A percentile compares a stretch with the other conserved stretches of the same genome.
These are phyloP conservation scores for Phytophthora melonis DNA, from an alignment of 352 stramenopile genomes.

Conservation along the genomic window DNA sequence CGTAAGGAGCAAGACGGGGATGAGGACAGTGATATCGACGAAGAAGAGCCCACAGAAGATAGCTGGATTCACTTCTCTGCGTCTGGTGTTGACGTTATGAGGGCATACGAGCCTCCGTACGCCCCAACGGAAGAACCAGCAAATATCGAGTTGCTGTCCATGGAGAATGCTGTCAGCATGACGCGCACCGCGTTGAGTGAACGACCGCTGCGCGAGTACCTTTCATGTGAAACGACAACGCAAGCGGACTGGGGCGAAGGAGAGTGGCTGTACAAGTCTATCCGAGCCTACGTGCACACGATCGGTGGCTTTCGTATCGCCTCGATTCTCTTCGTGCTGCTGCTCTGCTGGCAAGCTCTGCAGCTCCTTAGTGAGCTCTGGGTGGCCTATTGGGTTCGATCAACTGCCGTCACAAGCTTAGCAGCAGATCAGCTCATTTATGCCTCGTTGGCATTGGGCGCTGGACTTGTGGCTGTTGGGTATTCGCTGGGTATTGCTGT, in stretches of 20 bases:
- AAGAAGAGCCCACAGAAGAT: constrained; percentile 26
- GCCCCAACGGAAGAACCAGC: constrained; percentile 17
- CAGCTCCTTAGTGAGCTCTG: constrained; percentile 91
- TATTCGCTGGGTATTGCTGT: constrained; percentile 68
- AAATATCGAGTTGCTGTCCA: constrained; percentile 38
- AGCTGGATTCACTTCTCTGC: constrained; percentile 45
- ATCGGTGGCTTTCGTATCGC: constrained; percentile 59
- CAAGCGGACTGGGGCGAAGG: constrained; percentile 30
- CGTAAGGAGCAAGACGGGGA: constrained; percentile 27
- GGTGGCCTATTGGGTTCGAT: constrained; percentile 91
- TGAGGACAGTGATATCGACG: constrained; percentile 37
- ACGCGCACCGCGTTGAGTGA: constrained; percentile 31
- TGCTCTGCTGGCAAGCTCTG: constrained; percentile 88
- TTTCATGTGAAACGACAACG: constrained; percentile 35
- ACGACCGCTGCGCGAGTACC: constrained; percentile 40
- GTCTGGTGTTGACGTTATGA: constrained; percentile 36
- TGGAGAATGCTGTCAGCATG: constrained; percentile 56
- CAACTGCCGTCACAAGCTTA: constrained; percentile 70
- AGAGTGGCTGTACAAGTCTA: constrained; percentile 32
- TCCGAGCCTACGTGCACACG: constrained; percentile 54
- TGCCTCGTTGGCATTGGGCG: constrained; percentile 55
- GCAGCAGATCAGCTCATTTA: constrained; percentile 77
- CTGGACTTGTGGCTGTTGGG: constrained; percentile 63
- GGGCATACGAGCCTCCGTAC: constrained; percentile 17
- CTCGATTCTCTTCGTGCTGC: constrained; percentile 62